Base-by-base conservation (phyloP, 768 basidiomycete species). In the Gyrodon lividus region DNA sequence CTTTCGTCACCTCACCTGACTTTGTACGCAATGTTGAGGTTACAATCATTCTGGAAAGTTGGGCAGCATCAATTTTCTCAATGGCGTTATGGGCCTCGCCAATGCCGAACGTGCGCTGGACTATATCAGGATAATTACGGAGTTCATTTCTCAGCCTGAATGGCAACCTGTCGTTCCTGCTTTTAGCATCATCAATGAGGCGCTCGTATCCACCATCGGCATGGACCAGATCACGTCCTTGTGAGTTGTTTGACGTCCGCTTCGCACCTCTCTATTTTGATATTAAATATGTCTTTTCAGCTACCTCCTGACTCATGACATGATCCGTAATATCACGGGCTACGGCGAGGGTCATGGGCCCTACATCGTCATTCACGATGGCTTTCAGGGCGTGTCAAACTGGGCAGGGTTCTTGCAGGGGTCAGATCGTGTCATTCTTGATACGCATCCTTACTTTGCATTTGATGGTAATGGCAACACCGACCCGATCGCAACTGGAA, bases 51-150 rank as follows among this genome's bases (percentile, higher is more conserved):
- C 72, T 65, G 82, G 84, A 76, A 83, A 72, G 74, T 39, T 59
- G 8, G 89, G 88, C 5, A 68, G 69, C 20, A 68, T 87, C 62
- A 88, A 89, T 61, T 80, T 84, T 55, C 55, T 87, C 56, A 68
- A 74, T 48, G 84, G 86, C 16, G 81, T 84, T 48, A 93, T 93
- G 91, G 92, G 92, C 14, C 59, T 92, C 43, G 89, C 90, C 40
- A 94, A 94, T 62, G 92, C 88, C 9, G 78, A 93, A 67, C 77
- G 92, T 20, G 78, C 86, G 14, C 72, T 93, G 33, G 79, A 87
- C 65, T 85, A 87, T 59, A 83, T 94, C 54, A 80, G 92, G 22
- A 76, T 85, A 31, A 69, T 89, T 56, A 78, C 81, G 42, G 86
- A 89, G 70, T 96, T 95, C 73, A 84, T 95, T 65, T 79, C 81